A percentile compares a stretch with the other conserved stretches of the same genome.
Conservation (phyloP, 371 early-diverging fungal species). For the Apophysomyces ossiformis region DNA sequence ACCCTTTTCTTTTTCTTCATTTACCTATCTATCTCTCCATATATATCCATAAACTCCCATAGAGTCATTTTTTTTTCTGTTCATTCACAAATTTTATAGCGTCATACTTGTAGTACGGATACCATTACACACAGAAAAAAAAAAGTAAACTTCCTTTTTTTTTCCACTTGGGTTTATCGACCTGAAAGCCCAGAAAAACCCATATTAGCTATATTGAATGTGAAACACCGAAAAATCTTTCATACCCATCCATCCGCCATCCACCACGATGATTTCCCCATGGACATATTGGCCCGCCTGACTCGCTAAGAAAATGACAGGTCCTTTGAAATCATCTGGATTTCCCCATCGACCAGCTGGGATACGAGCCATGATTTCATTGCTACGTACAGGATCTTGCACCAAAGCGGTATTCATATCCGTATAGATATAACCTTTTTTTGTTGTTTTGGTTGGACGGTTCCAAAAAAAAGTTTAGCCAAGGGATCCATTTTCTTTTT, state of each 20-base stretch:
- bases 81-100: not conserved
- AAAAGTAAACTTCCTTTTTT: not conserved
- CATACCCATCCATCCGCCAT: constrained; percentile 47
- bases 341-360: constrained; percentile 54
- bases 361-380: constrained; percentile 36
- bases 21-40: too few species aligned
- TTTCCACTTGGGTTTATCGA: not conserved
- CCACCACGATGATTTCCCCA: constrained; percentile 57
- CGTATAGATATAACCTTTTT: constrained; percentile 52
- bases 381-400: constrained; percentile 24
- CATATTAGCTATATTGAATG: not conserved
- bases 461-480: too few species aligned
- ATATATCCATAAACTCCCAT: too few species aligned
- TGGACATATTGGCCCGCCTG: constrained; percentile 48
- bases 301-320: constrained; percentile 48
- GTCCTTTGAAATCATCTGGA: constrained; percentile 55
- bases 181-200: not conserved
- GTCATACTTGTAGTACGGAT: constrained; percentile 2
- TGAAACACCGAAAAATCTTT: not conserved
- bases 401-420: constrained; percentile 52
- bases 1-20: too few species aligned
- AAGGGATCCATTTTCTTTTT: too few species aligned
- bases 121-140: constrained; percentile 6
- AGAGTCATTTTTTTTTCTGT: too few species aligned
- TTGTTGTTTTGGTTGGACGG: too few species aligned